Evolutionary conservation across 768 basidiomycete genomes (phyloP), one percentile per base, ranked within the genome.

Genomic region (Kockovaella imperatae): DNA sequence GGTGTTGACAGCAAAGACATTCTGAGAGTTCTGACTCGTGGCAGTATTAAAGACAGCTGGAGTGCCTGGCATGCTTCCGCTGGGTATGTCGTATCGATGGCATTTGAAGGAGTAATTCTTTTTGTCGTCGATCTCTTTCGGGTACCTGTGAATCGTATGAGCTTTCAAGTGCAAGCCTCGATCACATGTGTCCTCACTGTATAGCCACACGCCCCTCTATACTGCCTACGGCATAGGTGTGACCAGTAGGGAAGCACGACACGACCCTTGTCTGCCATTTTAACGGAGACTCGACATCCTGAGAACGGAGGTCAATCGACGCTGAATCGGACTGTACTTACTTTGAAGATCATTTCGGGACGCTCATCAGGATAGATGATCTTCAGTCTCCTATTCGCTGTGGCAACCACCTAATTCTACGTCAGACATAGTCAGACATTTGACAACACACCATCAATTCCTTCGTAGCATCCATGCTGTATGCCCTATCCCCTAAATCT

Each of bases 341-440:
- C 87, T 75, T 86, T 87, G 76, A 82, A 87, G 1, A 84, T 73
- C 1, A 80, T 77, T 20, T 77, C 83, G 2, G 91, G 90, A 67
- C n/a, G n/a, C n/a, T 84, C 87, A 15, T 77, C 79, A 41, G 95
- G 78, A 71, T 93, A 86, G 75, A 81, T 85, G 53, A 93, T 86
- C 68, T 86, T 83, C 43, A 96, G 82, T 67, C 91, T 85, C 25
- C 89, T 80, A 52, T 95, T 91, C 5, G 89, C 93, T 1, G 88
- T 93, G 25, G 84, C 91, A 44, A 89, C 87, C 32, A 91, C 91
- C 67, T 67, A 56, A 34, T 29, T 35, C 3, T 2, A n/a, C 1
- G n/a, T n/a, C n/a, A n/a, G n/a, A n/a, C n/a, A n/a, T n/a, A 5
- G 25, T 52, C 38, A 46, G 50, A 15, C 25, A 35, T 24, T 13